Evolutionary conservation across 768 basidiomycete species (phyloP).

Genomic region (Scleroderma bovista): DNA sequence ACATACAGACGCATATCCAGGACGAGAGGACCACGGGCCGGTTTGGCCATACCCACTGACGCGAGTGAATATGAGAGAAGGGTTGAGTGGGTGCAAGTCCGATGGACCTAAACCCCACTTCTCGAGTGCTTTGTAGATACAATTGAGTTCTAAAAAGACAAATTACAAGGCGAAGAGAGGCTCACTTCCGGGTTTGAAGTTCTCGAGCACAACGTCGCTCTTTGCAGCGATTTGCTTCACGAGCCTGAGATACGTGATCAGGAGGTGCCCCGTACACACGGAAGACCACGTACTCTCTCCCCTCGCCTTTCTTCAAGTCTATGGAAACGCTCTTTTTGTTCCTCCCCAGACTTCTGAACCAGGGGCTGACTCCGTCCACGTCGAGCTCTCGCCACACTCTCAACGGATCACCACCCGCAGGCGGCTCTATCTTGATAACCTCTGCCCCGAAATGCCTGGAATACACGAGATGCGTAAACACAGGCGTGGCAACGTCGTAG

Average conservation of each 20-base stretch:
- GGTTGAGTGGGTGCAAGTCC: constrained; percentile 65
- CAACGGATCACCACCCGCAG: constrained; percentile 56
- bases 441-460: constrained; percentile 67
- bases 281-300: constrained; percentile 36
- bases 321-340: constrained; percentile 75
- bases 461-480: not conserved
- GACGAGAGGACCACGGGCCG: constrained; percentile 65
- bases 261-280: not conserved
- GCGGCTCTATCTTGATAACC: constrained; percentile 67
- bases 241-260: constrained; percentile 34
- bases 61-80: constrained; percentile 86
- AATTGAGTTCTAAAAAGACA: not conserved
- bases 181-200: constrained; percentile 73
- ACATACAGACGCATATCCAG: constrained; percentile 70
- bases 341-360: constrained; percentile 66
- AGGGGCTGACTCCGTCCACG: constrained; percentile 63
- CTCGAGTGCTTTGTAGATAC: constrained; percentile 46
- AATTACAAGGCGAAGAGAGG: not conserved
- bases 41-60: constrained; percentile 75
- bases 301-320: constrained; percentile 53
- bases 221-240: constrained; percentile 55
- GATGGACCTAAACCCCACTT: constrained; percentile 62
- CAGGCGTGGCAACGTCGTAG: not conserved
- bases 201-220: constrained; percentile 65
- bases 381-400: constrained; percentile 71